Percentiles rank a stretch among this genome's conserved stretches.
Evolutionary conservation across 2,329 filamentous ascomycete genomes (phyloP).

Genomic region (Fusarium nurragi): DNA sequence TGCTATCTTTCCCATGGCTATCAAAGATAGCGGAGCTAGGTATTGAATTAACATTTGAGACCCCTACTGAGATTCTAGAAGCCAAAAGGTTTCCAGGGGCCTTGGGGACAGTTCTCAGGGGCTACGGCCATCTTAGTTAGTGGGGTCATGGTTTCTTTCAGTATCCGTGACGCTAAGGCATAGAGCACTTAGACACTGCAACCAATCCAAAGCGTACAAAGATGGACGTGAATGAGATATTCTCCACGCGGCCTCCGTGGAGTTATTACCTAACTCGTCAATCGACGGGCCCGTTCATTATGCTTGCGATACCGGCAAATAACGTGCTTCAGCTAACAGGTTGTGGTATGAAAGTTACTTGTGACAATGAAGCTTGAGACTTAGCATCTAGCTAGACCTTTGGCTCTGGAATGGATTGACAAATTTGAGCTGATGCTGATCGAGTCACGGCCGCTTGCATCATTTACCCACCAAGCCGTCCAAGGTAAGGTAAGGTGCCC

Average conservation of each 20-base stretch:
- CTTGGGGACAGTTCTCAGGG: constrained; percentile 28
- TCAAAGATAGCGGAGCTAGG: too few relatives aligned
- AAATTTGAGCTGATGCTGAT: constrained; percentile 5
- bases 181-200: background rate
- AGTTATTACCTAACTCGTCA: background rate
- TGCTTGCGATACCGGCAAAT: background rate
- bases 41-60: too few relatives aligned
- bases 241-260: constrained; percentile 24
- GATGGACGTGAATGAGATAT: constrained; percentile 11
- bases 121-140: background rate
- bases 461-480: constrained; percentile 12
- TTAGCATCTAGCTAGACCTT: background rate
- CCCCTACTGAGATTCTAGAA: constrained; percentile 24
- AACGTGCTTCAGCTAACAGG: background rate
- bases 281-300: background rate
- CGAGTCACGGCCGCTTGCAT: constrained; percentile 35
- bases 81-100: constrained; percentile 23
- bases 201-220: constrained; percentile 18
- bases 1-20: too few relatives aligned
- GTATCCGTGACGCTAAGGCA: constrained; percentile 12
- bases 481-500: background rate
- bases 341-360: background rate
- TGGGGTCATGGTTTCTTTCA: constrained; percentile 5
- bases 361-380: background rate
- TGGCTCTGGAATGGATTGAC: constrained; percentile 25